Conservation (phyloP, 1,284 basidiomycete genomes). For the Peniophora sp. region DNA sequence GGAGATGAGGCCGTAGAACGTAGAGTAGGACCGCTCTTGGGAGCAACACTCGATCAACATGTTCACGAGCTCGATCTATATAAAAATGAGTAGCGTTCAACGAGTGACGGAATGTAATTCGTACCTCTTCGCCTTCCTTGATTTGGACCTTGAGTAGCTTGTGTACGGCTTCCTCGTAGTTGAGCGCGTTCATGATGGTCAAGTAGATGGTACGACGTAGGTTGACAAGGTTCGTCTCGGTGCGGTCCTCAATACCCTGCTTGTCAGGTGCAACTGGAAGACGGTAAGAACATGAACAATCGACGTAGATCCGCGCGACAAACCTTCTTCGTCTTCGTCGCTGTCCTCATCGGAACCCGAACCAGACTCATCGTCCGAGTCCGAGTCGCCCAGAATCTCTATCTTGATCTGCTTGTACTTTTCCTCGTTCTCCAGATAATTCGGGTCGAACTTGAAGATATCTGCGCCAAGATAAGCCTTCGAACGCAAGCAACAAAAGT, state of each 20-base stretch:
- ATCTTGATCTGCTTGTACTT: conserved; percentile 88
- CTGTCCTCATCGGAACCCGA: conserved; percentile 55
- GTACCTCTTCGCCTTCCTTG: conserved; percentile 88
- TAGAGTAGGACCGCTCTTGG: conserved; percentile 95
- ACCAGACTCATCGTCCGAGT: conserved; percentile 53
- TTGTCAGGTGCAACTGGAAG: conserved; percentile 59
- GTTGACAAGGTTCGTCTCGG: conserved; percentile 94
- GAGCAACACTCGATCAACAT: conserved; percentile 99
- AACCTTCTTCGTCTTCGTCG: conserved; percentile 51
- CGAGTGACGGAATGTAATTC: conserved; percentile 11
- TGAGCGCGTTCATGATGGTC: conserved; percentile 97
- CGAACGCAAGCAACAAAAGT: not conserved
- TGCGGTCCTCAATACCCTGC: conserved; percentile 90
- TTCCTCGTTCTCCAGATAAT: conserved; percentile 88
- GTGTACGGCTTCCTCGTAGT: conserved; percentile 98
- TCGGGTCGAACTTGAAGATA: conserved; percentile 92
- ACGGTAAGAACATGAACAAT: conserved; percentile 7
- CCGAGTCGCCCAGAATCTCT: conserved; percentile 89
- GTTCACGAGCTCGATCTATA: conserved; percentile 88
- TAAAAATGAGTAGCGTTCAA: conserved; percentile 4
- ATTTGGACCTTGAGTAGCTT: conserved; percentile 94
- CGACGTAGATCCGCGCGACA: conserved; percentile 3
- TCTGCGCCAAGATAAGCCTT: conserved; percentile 39
- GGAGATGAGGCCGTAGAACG: conserved; percentile 92
- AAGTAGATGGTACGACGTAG: conserved; percentile 91